Evolutionary conservation across 257 asterid genomes (phyloP), one percentile per base, ranked within the genome.

Genomic region (Salvia splendens): DNA sequence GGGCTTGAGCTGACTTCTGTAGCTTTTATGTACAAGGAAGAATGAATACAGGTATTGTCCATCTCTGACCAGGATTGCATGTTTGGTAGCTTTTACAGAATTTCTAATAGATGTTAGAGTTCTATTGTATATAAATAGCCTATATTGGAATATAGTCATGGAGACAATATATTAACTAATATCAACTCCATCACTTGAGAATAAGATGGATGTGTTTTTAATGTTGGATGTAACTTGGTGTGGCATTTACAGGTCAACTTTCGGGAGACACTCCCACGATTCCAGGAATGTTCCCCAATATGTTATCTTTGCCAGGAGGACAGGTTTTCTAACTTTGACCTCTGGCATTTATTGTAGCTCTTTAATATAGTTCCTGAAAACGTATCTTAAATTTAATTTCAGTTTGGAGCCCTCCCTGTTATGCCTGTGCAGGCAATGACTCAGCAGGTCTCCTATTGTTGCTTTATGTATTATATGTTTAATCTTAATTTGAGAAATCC

Each of bases 1-100:
- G 96, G 95, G 91, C 87, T 87, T 94, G 99, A 88, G 94, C 93
- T 83, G 96, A 88, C 97, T 80, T 85, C 99, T 88, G 91, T 94
- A 94, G 97, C 97, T 91, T 88, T 82, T 79, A 86, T 90, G 88
- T 92, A 79, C 96, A 86, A 82, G 87, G 95, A 80, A 85, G 96
- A 86, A 86, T 75, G 85, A 81, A 80, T 68, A 81, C 99, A 94
- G 97, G 97, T 94, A 89, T 72, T 91, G 92, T 88, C 84, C 92
- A 93, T 88, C 95, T 88, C 87, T 93, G 84, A 79, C 96, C 86
- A 84, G 97, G 95, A 85, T 81, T 83, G 89, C 89, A 78, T 81
- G 92, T 78, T 84, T 82, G 81, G 84, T 85, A 81, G 89, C 76
- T 80, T 80, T 78, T 77, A 74, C 64, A 73, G 75, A 77, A 80